Base-by-base conservation (phyloP, 148 eudicot genomes). In the Hydrangea macrophylla region DNA sequence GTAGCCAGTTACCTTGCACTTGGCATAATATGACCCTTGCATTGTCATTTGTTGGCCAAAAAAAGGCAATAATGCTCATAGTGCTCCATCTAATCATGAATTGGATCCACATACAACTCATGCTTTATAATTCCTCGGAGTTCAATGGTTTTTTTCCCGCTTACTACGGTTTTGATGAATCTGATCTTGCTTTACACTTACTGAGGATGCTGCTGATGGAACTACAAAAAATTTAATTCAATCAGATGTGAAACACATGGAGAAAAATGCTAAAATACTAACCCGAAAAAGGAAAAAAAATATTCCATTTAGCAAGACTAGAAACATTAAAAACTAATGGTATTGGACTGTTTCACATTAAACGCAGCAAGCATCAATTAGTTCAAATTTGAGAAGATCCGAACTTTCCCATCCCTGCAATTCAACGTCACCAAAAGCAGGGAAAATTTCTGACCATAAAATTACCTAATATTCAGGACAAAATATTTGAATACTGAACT, bases 141-240 rank as follows among this genome's bases (percentile, higher is more conserved):
- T 33, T 39, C 55, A 68, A 37, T 40, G 31, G n/a, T n/a, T n/a
- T 30, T 68, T 57, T 7, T 68, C 55, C 55, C 63, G 27, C 63
- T 57, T 57, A 26, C 55, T 40, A 9, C 39, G 71, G 37, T 57
- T 2, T 39, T 39, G 62, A 40, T 39, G 26, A 68, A 31, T 36
- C 26, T 68, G 63, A 57, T 59, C 63, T 24, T 68, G 54, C 26
- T 37, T 39, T 10, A 27, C 62, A 37, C 39, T 40, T 11, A 55
- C 39, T 39, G 70, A 35, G 51, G 71, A 68, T 26, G 71, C 12
- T 61, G 28, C 63, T n/a, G n/a, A n/a, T 36, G 63, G 20, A 55
- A 58, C 40, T 26, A 9, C 18, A n/a, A 68, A 6, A 1, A n/a
- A 12, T 20, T 25, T 33, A 22, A 33, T 22, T 7, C 27, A 18